phyloP scores from a whole-genome alignment of 345 rosid genomes.

The Hibiscus tridactylites region DNA sequence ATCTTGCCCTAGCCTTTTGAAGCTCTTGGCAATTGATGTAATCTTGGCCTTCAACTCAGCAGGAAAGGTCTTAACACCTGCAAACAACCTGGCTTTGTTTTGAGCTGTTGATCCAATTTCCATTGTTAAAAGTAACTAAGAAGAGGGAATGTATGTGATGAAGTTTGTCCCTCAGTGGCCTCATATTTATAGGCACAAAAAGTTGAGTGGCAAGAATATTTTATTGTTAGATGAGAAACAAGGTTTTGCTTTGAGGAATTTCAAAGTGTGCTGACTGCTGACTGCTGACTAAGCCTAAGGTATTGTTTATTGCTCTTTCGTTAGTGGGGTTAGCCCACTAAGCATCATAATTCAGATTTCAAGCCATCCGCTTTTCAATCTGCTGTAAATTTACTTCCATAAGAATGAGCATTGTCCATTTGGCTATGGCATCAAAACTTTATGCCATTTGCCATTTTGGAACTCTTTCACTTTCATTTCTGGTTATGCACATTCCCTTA shows the following conservation, averaged over 20 bases:
- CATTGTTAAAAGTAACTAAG: slow-evolving; percentile 8
- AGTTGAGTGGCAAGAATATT: no score
- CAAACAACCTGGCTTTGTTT: slow-evolving; percentile 21
- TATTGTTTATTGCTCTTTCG: no score
- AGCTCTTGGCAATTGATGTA: slow-evolving; percentile 16
- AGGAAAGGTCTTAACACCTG: slow-evolving; percentile 21
- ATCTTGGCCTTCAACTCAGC: slow-evolving; percentile 22
- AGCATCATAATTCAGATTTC: no score
- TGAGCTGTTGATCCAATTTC: slow-evolving; percentile 31
- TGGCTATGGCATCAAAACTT: background rate
- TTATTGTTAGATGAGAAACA: no score
- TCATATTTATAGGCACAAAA: no score
- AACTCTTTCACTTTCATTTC: background rate
- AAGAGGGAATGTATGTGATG: no score
- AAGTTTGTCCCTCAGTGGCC: no score
- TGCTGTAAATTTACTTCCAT: background rate
- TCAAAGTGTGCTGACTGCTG: no score
- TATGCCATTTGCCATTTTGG: background rate
- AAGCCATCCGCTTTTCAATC: background rate
- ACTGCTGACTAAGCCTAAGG: no score
- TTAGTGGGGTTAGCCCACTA: no score
- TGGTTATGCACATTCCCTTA: background rate
- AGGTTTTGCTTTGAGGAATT: no score
- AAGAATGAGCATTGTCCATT: background rate
- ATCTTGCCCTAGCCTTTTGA: slow-evolving; percentile 42